phyloP scores from a whole-genome alignment of 306 rosid genomes.

The Cucumis cinereus region DNA sequence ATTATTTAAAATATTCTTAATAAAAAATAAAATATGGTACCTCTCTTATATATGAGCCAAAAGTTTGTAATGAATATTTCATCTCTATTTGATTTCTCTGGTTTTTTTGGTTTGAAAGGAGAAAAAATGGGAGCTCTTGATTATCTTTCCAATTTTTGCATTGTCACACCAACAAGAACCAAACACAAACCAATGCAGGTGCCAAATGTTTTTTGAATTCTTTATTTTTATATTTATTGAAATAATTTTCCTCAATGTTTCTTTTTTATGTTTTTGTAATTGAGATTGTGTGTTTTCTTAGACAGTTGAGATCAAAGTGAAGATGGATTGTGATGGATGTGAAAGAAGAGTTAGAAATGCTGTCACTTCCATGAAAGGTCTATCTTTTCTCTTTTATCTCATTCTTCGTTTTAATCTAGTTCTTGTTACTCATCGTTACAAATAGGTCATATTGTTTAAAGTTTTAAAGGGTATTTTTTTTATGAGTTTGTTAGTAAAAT shows the following conservation, averaged over 20 bases:
- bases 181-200: conserved; percentile 89
- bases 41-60: conserved; percentile 1
- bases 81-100: conserved; percentile 1
- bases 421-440: neutral
- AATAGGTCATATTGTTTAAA: neutral
- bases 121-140: conserved; percentile 74
- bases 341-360: conserved; percentile 71
- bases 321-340: conserved; percentile 37
- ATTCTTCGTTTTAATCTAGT: neutral
- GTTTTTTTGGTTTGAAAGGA: neutral
- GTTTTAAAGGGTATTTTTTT: neutral
- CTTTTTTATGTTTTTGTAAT: neutral
- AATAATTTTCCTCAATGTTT: neutral
- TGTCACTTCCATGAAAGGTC: conserved; percentile 63
- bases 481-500: neutral
- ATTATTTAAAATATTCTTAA: neutral
- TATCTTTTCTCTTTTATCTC: neutral
- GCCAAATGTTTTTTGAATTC: neutral
- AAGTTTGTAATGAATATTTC: neutral
- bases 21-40: neutral
- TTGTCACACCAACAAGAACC: conserved; percentile 28
- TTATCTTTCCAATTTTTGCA: conserved; percentile 63
- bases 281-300: conserved; percentile 9
- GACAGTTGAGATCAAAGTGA: conserved; percentile 13
- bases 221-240: neutral